A percentile compares a stretch with the other conserved stretches of the same genome.
Evolutionary conservation across 306 rosid genomes (phyloP).

Genomic region (Albizia julibrissin): DNA sequence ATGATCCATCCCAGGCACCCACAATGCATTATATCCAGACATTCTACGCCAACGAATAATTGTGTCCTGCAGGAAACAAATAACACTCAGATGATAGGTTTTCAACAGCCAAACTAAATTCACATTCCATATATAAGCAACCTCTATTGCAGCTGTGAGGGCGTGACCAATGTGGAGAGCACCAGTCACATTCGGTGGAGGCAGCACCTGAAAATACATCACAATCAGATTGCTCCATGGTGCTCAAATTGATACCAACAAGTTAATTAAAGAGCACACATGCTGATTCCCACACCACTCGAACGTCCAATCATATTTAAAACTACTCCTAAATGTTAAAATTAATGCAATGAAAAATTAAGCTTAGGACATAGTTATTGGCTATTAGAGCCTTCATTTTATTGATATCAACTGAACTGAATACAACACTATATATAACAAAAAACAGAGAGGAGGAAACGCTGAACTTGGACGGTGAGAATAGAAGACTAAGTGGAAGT

Average conservation of each 20-base stretch:
- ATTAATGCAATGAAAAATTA: background rate
- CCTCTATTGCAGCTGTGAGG: slow-evolving; percentile 95
- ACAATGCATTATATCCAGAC: slow-evolving; percentile 89
- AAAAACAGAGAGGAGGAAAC: no score
- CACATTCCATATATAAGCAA: slow-evolving; percentile 26
- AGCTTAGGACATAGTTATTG: background rate
- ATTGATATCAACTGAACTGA: no score
- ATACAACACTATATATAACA: no score
- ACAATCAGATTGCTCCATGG: background rate
- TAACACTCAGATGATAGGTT: slow-evolving; percentile 17
- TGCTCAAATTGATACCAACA: background rate
- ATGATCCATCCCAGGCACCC: slow-evolving; percentile 99
- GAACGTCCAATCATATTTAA: background rate
- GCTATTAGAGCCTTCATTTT: no score
- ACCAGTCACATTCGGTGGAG: slow-evolving; percentile 97
- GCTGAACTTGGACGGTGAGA: no score
- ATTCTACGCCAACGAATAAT: slow-evolving; percentile 95
- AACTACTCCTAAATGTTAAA: background rate
- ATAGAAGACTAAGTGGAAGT: no score
- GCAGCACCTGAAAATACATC: slow-evolving; percentile 69
- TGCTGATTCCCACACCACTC: background rate
- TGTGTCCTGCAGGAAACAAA: slow-evolving; percentile 68
- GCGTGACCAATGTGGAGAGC: slow-evolving; percentile 98
- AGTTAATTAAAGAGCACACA: background rate
- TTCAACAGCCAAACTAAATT: slow-evolving; percentile 8